Conservation (phyloP, 176 grass and related monocot species). For the Aegilops speltoides region DNA sequence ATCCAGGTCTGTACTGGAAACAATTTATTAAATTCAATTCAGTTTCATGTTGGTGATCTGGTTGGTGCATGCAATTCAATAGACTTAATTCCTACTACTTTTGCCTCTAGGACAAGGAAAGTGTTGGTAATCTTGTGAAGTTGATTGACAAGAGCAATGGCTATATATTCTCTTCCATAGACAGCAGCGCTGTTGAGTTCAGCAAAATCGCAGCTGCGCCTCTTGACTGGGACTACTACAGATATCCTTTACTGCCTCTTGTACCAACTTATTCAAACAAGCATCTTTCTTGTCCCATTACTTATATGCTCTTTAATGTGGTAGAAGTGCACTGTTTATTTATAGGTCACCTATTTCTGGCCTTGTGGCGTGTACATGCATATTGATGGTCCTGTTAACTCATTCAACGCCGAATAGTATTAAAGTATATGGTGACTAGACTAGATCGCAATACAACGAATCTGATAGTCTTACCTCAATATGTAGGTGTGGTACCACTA, state of each 20-base stretch:
- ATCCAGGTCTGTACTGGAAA: constrained; percentile 63
- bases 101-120: constrained; percentile 76
- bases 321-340: neutral
- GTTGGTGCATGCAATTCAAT: neutral
- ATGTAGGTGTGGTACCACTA: neutral
- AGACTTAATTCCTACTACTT: constrained; percentile 15
- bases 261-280: neutral
- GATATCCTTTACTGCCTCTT: constrained; percentile 77
- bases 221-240: constrained; percentile 87
- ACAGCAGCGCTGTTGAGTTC: constrained; percentile 77
- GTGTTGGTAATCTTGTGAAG: constrained; percentile 96
- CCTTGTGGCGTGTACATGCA: constrained; percentile 1
- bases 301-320: neutral
- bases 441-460: neutral
- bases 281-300: neutral
- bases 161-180: constrained; percentile 88
- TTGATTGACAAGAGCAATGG: constrained; percentile 95
- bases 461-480: neutral
- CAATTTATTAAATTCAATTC: constrained; percentile 9
- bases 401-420: neutral
- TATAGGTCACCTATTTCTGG: neutral
- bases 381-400: neutral
- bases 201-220: constrained; percentile 84
- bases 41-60: neutral
- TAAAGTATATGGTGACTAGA: neutral